Conservation (phyloP, 345 rosid genomes). For the Boechera divaricarpa region DNA sequence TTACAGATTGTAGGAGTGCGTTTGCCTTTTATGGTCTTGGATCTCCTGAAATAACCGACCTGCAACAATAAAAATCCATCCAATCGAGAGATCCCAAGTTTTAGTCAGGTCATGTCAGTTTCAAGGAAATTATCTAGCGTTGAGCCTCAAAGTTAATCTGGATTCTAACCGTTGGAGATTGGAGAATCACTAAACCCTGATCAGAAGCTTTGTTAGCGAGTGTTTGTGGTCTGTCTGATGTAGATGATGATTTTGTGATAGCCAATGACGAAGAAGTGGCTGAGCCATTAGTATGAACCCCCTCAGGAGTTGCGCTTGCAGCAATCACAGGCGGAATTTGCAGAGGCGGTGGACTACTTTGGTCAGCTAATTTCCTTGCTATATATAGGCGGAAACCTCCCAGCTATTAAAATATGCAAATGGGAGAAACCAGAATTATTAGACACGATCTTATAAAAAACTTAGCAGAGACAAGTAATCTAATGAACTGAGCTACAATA, state of each 20-base stretch:
- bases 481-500: neutral
- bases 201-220: slow-evolving; percentile 71
- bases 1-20: slow-evolving; percentile 72
- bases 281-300: slow-evolving; percentile 54
- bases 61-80: slow-evolving; percentile 30
- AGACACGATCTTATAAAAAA: neutral
- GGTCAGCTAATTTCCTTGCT: slow-evolving; percentile 55
- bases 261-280: slow-evolving; percentile 66
- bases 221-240: slow-evolving; percentile 49
- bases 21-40: slow-evolving; percentile 75
- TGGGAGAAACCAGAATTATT: neutral
- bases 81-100: neutral
- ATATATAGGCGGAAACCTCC: slow-evolving; percentile 74
- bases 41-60: slow-evolving; percentile 84
- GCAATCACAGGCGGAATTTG: slow-evolving; percentile 44
- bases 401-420: slow-evolving; percentile 52
- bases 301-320: slow-evolving; percentile 34
- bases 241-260: slow-evolving; percentile 54
- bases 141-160: neutral
- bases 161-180: slow-evolving; percentile 76
- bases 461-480: neutral
- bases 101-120: neutral
- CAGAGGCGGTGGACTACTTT: slow-evolving; percentile 49
- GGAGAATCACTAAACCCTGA: slow-evolving; percentile 74
- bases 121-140: neutral